phyloP scores from a whole-genome alignment of 768 basidiomycete species.

The Sarcomyxa edulis region DNA sequence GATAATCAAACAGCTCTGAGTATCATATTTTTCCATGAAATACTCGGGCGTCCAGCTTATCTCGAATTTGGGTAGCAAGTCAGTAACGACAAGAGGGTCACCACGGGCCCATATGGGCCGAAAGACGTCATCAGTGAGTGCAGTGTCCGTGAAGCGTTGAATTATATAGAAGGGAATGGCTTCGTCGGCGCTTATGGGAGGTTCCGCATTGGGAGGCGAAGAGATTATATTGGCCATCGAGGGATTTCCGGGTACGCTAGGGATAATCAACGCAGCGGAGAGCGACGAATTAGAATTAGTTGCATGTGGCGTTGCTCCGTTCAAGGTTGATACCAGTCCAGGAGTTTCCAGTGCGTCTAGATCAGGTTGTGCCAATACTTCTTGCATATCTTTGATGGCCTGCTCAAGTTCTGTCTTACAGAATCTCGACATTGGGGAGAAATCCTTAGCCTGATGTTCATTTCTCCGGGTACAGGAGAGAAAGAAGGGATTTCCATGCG shows the following conservation, averaged over 20 bases:
- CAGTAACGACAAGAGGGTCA: conserved; percentile 74
- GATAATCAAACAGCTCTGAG: conserved; percentile 62
- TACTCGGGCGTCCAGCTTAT: conserved; percentile 79
- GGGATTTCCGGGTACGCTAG: no score
- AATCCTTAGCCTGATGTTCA: conserved; percentile 62
- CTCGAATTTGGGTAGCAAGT: conserved; percentile 54
- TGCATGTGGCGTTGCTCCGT: no score
- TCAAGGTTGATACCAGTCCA: no score
- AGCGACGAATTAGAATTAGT: no score
- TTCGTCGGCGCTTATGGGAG: conserved; percentile 5
- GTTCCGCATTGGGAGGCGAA: no score
- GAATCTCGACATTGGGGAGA: conserved; percentile 81
- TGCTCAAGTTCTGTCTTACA: conserved; percentile 53
- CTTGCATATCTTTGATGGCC: conserved; percentile 68
- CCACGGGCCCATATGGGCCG: conserved; percentile 68
- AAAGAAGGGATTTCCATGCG: conserved; percentile 69
- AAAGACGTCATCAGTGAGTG: conserved; percentile 58
- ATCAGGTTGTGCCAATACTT: conserved; percentile 27
- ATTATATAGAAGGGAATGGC: conserved; percentile 44
- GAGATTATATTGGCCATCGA: no score
- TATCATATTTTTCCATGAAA: conserved; percentile 65
- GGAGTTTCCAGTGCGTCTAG: not conserved
- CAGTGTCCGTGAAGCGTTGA: conserved; percentile 36
- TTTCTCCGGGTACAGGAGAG: conserved; percentile 64
- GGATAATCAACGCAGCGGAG: no score